Percentiles rank a stretch among this genome's conserved stretches.
These are phyloP conservation scores for Aphanoascus verrucosus DNA, from an alignment of 2,329 filamentous ascomycete genomes.

Conservation along the genomic window DNA sequence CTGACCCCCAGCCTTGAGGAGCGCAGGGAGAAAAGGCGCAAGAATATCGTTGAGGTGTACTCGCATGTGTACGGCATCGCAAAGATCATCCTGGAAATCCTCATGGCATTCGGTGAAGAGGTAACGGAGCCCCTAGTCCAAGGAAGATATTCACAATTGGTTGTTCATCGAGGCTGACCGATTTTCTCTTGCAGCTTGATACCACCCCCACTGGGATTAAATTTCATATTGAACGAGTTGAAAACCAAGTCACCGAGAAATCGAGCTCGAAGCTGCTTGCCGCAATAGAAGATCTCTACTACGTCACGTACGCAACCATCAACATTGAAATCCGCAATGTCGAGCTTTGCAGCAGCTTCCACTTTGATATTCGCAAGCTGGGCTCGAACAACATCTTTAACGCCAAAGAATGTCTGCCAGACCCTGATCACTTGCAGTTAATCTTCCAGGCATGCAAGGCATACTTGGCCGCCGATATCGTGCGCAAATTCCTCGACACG, in stretches of 20 bases:
- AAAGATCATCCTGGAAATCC: constrained; percentile 26
- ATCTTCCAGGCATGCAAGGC: constrained; percentile 28
- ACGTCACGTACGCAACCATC: constrained; percentile 28
- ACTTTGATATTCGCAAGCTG: constrained; percentile 19
- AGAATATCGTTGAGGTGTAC: constrained; percentile 24
- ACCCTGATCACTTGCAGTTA: constrained; percentile 26
- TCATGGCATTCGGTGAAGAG: constrained; percentile 27
- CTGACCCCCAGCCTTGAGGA: constrained; percentile 6
- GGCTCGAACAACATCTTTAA: constrained; percentile 16
- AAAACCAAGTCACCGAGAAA: constrained; percentile 22
- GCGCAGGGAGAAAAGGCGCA: constrained; percentile 19
- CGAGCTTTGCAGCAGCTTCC: constrained; percentile 27
- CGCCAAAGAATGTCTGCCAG: constrained; percentile 21
- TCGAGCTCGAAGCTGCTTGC: constrained; percentile 25
- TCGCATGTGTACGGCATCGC: constrained; percentile 28
- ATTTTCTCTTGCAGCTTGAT: constrained; percentile 25
- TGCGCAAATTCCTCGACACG: constrained; percentile 23
- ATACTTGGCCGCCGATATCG: constrained; percentile 21
- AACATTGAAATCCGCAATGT: constrained; percentile 29
- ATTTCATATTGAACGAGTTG: constrained; percentile 25
- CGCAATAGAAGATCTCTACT: constrained; percentile 29
- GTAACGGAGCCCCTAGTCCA: constrained; percentile 18
- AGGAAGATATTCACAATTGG: not conserved
- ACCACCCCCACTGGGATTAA: constrained; percentile 21
- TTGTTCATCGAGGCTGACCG: constrained; percentile 9